Percentiles rank a stretch among this genome's conserved stretches.
Conservation (phyloP, 345 rosid genomes). For the Euphorbia pulcherrima region DNA sequence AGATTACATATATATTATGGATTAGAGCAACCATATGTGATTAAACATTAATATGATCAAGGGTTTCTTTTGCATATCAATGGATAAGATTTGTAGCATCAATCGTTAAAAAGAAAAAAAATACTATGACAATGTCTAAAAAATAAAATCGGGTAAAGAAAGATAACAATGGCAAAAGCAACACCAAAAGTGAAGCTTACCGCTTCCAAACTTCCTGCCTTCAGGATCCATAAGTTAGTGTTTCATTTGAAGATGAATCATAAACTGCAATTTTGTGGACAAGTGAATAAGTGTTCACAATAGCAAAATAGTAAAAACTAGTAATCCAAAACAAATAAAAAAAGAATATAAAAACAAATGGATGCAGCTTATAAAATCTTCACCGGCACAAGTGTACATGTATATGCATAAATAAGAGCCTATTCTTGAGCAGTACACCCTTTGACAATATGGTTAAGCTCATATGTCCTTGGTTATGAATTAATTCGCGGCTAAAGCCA, state of each 20-base stretch:
- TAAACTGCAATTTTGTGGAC: conserved; percentile 33
- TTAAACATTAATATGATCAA: background rate
- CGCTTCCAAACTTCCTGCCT: conserved; percentile 64
- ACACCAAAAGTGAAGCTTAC: conserved; percentile 31
- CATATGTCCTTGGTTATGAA: background rate
- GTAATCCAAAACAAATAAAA: background rate
- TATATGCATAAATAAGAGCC: background rate
- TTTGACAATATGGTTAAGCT: background rate
- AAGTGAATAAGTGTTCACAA: background rate
- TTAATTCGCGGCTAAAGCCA: background rate
- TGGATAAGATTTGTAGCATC: background rate
- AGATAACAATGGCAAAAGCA: background rate
- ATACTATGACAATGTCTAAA: background rate
- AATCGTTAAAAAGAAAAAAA: background rate
- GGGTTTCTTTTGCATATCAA: background rate
- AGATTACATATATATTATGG: background rate
- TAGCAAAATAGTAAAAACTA: background rate
- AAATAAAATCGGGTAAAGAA: background rate
- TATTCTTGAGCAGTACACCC: background rate
- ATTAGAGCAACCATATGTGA: background rate
- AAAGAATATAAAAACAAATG: background rate
- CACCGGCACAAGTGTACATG: background rate
- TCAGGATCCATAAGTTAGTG: conserved; percentile 58
- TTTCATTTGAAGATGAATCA: conserved; percentile 22
- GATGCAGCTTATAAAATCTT: background rate